Evolutionary conservation across 331 rosid species (phyloP).

Genomic region (Ulmus americana): DNA sequence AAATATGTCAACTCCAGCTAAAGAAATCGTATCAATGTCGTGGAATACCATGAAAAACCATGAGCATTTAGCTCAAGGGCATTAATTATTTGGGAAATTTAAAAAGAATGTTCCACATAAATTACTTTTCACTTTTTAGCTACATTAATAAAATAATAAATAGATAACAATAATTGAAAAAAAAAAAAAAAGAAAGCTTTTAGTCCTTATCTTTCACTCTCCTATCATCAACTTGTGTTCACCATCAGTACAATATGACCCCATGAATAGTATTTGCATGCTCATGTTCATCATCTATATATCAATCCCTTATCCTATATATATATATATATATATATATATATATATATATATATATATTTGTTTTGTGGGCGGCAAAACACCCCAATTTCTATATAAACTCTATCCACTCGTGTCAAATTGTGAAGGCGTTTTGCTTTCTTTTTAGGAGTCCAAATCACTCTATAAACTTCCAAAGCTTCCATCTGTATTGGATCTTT

Average conservation of each 20-base stretch:
- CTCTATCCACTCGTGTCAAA: conserved; percentile 13
- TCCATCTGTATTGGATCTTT: neutral
- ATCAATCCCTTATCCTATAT: neutral
- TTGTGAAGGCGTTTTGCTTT: conserved; percentile 2
- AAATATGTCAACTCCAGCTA: neutral
- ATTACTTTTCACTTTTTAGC: neutral
- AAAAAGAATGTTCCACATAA: conserved; percentile 6
- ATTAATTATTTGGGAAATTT: neutral
- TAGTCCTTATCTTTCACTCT: conserved; percentile 25
- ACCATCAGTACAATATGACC: no score
- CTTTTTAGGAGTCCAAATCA: conserved; percentile 12
- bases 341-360: neutral
- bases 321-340: neutral
- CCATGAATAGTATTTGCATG: no score
- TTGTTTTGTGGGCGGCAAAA: conserved; percentile 32
- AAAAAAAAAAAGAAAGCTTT: neutral
- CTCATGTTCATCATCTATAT: conserved; percentile 5
- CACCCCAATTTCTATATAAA: conserved; percentile 20
- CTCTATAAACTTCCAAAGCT: conserved; percentile 6
- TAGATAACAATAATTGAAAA: neutral
- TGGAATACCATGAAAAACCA: neutral
- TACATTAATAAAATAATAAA: neutral
- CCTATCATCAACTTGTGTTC: neutral
- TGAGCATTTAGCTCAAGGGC: neutral
- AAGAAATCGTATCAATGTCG: conserved; percentile 15